phyloP scores from a whole-genome alignment of 306 rosid species.

The Cicer judaicum region DNA sequence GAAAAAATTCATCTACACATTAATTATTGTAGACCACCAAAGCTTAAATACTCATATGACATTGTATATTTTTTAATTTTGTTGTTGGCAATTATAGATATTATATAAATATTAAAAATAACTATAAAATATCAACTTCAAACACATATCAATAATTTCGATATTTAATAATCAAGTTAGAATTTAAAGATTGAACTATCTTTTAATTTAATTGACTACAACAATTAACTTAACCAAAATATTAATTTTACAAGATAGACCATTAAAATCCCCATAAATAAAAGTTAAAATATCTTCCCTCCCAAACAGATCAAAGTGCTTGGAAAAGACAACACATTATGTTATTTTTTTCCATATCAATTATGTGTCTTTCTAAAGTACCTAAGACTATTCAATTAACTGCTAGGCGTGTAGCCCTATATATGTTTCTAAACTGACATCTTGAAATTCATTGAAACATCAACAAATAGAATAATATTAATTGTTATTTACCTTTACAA shows the following conservation, averaged over 20 bases:
- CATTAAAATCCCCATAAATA: neutral
- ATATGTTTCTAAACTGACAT: neutral
- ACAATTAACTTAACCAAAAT: no score
- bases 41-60: no score
- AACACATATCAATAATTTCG: no score
- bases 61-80: no score
- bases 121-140: fast-evolving
- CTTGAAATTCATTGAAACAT: neutral
- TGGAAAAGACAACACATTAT: neutral
- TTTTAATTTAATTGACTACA: no score
- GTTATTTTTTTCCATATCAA: neutral
- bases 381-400: conserved; percentile 19
- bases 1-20: no score
- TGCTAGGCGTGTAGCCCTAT: neutral
- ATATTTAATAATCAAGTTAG: no score
- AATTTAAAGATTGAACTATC: no score
- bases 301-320: neutral
- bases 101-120: no score
- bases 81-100: no score
- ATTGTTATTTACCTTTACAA: neutral
- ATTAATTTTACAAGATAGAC: no score
- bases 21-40: no score
- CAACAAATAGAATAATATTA: conserved; percentile 1
- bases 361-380: neutral
- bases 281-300: conserved; percentile 28